These are phyloP conservation scores for Verticillium nubilum DNA, from an alignment of 2,329 filamentous ascomycete species.

Conservation along the genomic window DNA sequence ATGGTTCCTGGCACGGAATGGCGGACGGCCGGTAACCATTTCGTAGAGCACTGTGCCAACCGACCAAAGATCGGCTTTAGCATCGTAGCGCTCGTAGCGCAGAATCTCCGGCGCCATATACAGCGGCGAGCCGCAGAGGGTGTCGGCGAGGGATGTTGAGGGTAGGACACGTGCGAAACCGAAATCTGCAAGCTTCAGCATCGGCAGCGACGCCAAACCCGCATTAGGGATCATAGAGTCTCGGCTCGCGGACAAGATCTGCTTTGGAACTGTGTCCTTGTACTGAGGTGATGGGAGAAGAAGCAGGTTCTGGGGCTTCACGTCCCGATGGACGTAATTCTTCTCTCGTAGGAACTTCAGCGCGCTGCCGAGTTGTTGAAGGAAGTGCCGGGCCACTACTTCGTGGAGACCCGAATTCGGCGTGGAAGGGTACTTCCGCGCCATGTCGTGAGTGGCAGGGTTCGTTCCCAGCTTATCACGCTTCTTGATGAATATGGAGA, in stretches of 20 bases:
- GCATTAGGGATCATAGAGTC: conserved; percentile 76
- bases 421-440: conserved; percentile 84
- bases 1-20: conserved; percentile 82
- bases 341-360: conserved; percentile 79
- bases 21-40: conserved; percentile 78
- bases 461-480: conserved; percentile 75
- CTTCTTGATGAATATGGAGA: conserved; percentile 95
- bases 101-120: conserved; percentile 83
- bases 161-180: conserved; percentile 84
- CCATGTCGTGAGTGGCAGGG: conserved; percentile 81
- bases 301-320: conserved; percentile 94
- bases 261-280: conserved; percentile 54
- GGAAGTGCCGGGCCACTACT: conserved; percentile 91
- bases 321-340: conserved; percentile 91
- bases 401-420: conserved; percentile 85
- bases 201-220: conserved; percentile 79
- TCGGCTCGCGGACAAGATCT: conserved; percentile 70
- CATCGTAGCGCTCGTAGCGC: conserved; percentile 71
- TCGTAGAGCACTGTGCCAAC: conserved; percentile 80
- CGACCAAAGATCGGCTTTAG: conserved; percentile 84
- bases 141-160: conserved; percentile 72
- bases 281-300: conserved; percentile 78
- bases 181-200: conserved; percentile 84
- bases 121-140: conserved; percentile 76
- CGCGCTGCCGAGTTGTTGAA: conserved; percentile 90